Base-by-base conservation (phyloP, 177 flowering plant genomes). In the Vitis hybrid region DNA sequence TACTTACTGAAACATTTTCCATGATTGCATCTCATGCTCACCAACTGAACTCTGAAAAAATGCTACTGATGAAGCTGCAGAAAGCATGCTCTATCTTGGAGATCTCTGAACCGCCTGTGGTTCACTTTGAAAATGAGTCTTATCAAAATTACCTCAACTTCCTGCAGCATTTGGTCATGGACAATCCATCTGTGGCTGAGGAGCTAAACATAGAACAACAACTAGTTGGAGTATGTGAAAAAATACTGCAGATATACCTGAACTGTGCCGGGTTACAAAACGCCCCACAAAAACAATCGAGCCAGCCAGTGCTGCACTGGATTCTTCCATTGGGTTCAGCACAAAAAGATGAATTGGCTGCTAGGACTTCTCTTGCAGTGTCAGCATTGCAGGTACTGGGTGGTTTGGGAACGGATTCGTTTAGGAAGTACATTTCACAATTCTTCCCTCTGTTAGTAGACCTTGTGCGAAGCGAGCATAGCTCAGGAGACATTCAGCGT, bases 81-180 rank as follows among this genome's bases (percentile, higher is more conserved):
- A 92, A 75, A 79, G 90, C 79, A 4, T 91, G 97, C 79, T 81
- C 92, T 49, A 74, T 87, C 57, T 82, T 94, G 50, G 98, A 91
- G 78, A 83, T 89, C 62, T 80, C 98, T n/a, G 92, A 84, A 8
- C 98, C 98, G 53, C 99, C 98, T 1, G 64, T 88, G 52, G 93
- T 96, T 68, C 97, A 92, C 80, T 94, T 94, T 77, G 97, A 96
- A 67, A 94, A 89, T 47, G 99, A 96, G 65, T 79, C 97, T 3
- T 77, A 85, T 79, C 90, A 88, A 72, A 89, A 74, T 64, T 86
- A 83, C 72, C 88, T 94, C 72, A 82, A 76, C 77, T 87, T 96
- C 65, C 79, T 92, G 59, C 87, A 84, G 59, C 76, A 78, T 66
- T 19, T 91, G 52, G 78, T 87, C 1, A 61, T 22, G 3, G 79